Percentiles rank a stretch among this genome's conserved stretches.
Conservation (phyloP, 176 grass and related monocot species). For the Phyllostachys edulis region DNA sequence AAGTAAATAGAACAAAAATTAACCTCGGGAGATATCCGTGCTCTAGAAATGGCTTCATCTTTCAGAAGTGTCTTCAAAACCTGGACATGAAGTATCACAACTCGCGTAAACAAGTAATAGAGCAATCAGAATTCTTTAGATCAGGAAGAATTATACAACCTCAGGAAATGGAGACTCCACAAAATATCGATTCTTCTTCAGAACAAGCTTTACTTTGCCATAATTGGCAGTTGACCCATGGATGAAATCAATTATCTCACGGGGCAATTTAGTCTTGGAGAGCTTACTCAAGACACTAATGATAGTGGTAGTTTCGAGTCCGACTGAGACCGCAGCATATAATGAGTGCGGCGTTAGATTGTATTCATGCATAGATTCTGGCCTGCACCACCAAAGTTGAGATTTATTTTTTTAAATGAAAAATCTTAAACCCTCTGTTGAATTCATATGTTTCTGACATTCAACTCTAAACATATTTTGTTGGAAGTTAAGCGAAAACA, state of each 20-base stretch:
- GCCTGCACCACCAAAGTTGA: constrained; percentile 46
- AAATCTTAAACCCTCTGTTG: neutral
- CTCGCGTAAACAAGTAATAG: constrained; percentile 3
- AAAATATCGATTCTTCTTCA: constrained; percentile 98
- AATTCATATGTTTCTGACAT: constrained; percentile 15
- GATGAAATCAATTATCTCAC: constrained; percentile 95
- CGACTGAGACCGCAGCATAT: constrained; percentile 96
- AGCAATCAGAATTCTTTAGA: constrained; percentile 8
- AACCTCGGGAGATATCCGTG: constrained; percentile 70
- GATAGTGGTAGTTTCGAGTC: constrained; percentile 84
- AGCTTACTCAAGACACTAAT: constrained; percentile 88
- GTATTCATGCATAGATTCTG: constrained; percentile 93
- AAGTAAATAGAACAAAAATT: neutral
- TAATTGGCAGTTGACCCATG: constrained; percentile 94
- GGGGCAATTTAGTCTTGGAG: constrained; percentile 84
- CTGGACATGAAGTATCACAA: constrained; percentile 35
- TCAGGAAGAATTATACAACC: constrained; percentile 57
- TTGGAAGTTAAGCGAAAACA: neutral
- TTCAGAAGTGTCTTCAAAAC: constrained; percentile 77
- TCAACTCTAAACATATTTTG: neutral
- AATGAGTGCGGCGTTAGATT: constrained; percentile 93
- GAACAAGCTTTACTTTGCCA: constrained; percentile 96
- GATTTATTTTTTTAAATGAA: neutral
- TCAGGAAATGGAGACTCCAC: constrained; percentile 89
- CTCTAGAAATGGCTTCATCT: constrained; percentile 65